Evolutionary conservation across 2,329 filamentous ascomycete species (phyloP).

Genomic region (Monilinia vaccinii-corymbosi): DNA sequence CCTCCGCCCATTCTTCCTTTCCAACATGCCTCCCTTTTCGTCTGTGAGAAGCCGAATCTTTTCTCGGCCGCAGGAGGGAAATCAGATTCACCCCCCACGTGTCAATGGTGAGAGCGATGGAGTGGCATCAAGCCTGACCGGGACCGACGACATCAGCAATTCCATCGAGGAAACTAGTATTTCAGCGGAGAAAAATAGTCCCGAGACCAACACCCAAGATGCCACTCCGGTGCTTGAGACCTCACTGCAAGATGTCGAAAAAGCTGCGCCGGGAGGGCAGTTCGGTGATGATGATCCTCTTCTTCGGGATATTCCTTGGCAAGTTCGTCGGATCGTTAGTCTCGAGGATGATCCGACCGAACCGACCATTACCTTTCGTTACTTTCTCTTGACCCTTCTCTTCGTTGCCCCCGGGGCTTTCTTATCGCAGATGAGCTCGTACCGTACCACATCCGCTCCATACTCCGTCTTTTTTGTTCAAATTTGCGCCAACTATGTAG

Average conservation of each 20-base stretch:
- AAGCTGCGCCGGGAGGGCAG: background rate
- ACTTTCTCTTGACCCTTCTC: constrained; percentile 44
- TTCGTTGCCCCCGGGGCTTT: constrained; percentile 50
- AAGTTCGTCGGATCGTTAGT: constrained; percentile 48
- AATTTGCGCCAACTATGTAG: constrained; percentile 39
- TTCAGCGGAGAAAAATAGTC: background rate
- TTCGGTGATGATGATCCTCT: constrained; percentile 39
- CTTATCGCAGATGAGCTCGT: constrained; percentile 46
- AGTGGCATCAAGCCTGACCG: background rate
- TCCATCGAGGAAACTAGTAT: background rate
- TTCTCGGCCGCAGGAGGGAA: background rate
- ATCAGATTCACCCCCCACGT: background rate
- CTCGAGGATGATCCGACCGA: constrained; percentile 47
- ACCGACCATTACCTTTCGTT: constrained; percentile 50
- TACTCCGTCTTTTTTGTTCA: constrained; percentile 56
- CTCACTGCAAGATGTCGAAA: constrained; percentile 28
- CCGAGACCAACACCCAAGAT: background rate
- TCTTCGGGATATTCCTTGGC: constrained; percentile 43
- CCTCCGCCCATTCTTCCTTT: background rate
- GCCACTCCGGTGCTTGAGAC: constrained; percentile 27
- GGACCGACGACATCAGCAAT: background rate
- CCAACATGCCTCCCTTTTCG: background rate
- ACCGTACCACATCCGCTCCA: constrained; percentile 42
- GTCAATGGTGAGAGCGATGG: background rate
- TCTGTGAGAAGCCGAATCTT: constrained; percentile 1